A percentile compares a stretch with the other conserved stretches of the same genome.
These are phyloP conservation scores for Lipomyces kockii DNA, from an alignment of 805 yeast species.

Conservation along the genomic window DNA sequence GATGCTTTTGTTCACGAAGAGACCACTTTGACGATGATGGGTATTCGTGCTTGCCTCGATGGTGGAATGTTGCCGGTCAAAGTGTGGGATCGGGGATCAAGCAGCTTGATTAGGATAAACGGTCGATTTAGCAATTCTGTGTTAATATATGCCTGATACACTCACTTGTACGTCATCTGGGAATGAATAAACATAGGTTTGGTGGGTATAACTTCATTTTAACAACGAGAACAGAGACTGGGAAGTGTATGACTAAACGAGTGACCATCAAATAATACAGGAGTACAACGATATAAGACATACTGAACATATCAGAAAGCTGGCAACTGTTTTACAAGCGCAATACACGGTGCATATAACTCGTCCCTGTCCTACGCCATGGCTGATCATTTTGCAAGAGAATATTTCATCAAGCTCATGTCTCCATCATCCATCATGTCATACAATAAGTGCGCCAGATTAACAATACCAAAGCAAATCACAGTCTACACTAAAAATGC, in stretches of 20 bases:
- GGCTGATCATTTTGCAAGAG: background rate
- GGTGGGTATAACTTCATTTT: too few species aligned
- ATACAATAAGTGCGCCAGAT: constrained; percentile 4
- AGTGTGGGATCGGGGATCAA: constrained; percentile 27
- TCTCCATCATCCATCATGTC: background rate
- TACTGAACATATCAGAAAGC: too few species aligned
- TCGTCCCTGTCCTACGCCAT: too few species aligned
- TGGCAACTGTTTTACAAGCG: too few species aligned
- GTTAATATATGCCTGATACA: background rate
- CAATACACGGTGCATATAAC: too few species aligned
- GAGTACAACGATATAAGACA: too few species aligned
- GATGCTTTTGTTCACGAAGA: constrained; percentile 30
- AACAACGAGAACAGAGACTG: too few species aligned
- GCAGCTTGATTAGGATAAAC: constrained; percentile 9
- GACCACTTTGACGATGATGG: constrained; percentile 37
- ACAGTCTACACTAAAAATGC: background rate
- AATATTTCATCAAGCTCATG: background rate
- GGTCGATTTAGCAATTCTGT: background rate
- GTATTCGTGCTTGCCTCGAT: constrained; percentile 34
- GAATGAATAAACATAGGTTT: background rate
- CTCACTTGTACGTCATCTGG: background rate
- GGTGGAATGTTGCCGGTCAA: constrained; percentile 38
- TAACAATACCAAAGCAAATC: constrained; percentile 7
- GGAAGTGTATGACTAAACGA: too few species aligned
- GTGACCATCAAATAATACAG: too few species aligned